These are phyloP conservation scores for Aspergillus jensenii DNA, from an alignment of 2,329 filamentous ascomycete species.

Conservation along the genomic window DNA sequence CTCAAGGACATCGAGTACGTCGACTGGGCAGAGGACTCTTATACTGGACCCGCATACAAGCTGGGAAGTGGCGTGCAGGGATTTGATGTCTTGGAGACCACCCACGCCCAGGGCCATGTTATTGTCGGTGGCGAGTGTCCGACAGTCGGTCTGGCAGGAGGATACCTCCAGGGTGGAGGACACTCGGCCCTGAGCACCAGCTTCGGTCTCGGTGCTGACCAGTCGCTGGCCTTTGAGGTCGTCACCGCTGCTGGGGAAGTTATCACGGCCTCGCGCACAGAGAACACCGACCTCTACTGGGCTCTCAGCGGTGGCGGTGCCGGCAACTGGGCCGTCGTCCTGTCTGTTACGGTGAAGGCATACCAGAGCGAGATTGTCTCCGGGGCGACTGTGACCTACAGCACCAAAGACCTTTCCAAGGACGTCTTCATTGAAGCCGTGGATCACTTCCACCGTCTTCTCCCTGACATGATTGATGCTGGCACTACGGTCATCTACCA, in stretches of 20 bases:
- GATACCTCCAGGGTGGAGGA: constrained; percentile 62
- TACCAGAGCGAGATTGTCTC: constrained; percentile 46
- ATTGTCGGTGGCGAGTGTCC: constrained; percentile 57
- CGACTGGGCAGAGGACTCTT: constrained; percentile 42
- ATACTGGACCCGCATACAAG: constrained; percentile 53
- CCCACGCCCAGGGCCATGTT: constrained; percentile 47
- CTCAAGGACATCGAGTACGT: constrained; percentile 29
- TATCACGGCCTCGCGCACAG: constrained; percentile 47
- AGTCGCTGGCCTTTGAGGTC: constrained; percentile 56
- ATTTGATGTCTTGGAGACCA: constrained; percentile 49
- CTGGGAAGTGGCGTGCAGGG: constrained; percentile 57
- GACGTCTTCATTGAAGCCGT: constrained; percentile 55
- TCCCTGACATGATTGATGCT: constrained; percentile 52
- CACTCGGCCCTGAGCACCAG: constrained; percentile 54
- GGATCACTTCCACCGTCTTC: constrained; percentile 48
- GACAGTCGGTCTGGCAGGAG: constrained; percentile 60
- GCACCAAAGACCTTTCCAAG: constrained; percentile 29
- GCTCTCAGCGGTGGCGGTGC: constrained; percentile 61
- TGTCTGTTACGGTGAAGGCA: constrained; percentile 55
- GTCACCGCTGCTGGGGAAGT: constrained; percentile 52
- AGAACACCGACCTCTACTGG: constrained; percentile 62
- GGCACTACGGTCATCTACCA: constrained; percentile 53
- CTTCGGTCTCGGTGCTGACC: constrained; percentile 61
- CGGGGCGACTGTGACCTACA: constrained; percentile 48
- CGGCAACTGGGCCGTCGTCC: constrained; percentile 59